A percentile compares a stretch with the other conserved stretches of the same genome.
phyloP scores from a whole-genome alignment of 1,284 basidiomycete species.

The Retiboletus fuscus region DNA sequence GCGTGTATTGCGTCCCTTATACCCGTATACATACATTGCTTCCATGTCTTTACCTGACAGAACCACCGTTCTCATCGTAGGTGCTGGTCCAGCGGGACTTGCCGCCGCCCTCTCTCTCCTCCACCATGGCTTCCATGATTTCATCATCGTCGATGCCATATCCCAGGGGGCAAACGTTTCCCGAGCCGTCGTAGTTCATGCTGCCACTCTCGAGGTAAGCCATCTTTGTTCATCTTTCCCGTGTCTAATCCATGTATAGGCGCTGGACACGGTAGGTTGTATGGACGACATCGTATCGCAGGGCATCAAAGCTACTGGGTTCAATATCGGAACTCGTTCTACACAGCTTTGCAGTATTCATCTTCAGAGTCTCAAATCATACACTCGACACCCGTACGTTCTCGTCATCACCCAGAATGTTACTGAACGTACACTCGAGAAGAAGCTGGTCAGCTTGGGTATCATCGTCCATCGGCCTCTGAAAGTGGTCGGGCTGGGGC shows the following conservation, averaged over 20 bases:
- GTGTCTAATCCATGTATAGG: slow-evolving; percentile 51
- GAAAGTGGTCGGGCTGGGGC: slow-evolving; percentile 46
- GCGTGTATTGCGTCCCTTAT: too few species aligned
- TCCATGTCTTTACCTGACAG: too few species aligned
- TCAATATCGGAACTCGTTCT: slow-evolving; percentile 22
- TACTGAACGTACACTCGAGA: slow-evolving; percentile 58
- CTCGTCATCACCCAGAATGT: too few species aligned
- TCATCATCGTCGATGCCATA: too few species aligned
- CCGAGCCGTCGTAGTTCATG: too few species aligned
- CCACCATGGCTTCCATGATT: slow-evolving; percentile 56
- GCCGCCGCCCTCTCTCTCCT: slow-evolving; percentile 38
- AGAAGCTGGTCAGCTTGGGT: slow-evolving; percentile 43
- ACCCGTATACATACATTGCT: too few species aligned
- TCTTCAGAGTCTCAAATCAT: slow-evolving; percentile 48
- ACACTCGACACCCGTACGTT: slow-evolving; percentile 49
- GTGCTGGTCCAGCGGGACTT: background rate
- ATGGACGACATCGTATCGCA: slow-evolving; percentile 54
- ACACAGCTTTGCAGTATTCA: slow-evolving; percentile 46
- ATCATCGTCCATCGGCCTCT: too few species aligned
- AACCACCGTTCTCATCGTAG: too few species aligned
- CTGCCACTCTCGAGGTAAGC: slow-evolving; percentile 20
- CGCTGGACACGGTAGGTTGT: slow-evolving; percentile 59
- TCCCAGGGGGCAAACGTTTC: too few species aligned
- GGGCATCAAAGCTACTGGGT: slow-evolving; percentile 46
- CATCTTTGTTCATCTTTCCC: slow-evolving; percentile 62